Conservation (phyloP, 768 basidiomycete species). For the Boletus bicolor region DNA sequence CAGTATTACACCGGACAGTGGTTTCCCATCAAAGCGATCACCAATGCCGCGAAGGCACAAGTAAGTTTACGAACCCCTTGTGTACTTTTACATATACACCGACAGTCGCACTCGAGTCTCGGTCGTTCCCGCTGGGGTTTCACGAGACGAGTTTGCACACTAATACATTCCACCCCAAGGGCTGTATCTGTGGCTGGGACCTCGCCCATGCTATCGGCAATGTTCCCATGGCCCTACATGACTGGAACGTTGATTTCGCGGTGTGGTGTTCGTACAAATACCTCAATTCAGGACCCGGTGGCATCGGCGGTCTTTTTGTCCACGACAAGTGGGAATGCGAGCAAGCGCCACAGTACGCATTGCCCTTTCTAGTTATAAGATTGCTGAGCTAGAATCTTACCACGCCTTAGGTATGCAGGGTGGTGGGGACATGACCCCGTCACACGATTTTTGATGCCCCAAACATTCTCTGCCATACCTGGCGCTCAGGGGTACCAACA, state of each 20-base stretch:
- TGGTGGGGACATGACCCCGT: constrained; percentile 96
- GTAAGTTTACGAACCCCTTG: constrained; percentile 40
- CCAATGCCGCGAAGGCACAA: constrained; percentile 79
- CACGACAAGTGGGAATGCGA: constrained; percentile 76
- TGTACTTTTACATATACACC: constrained; percentile 28
- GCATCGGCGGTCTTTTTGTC: constrained; percentile 91
- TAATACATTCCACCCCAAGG: constrained; percentile 45
- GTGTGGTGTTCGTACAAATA: constrained; percentile 99
- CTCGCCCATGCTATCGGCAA: constrained; percentile 95
- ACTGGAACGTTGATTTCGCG: constrained; percentile 96
- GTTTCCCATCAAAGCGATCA: constrained; percentile 86
- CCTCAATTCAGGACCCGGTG: constrained; percentile 93
- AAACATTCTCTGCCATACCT: constrained; percentile 73
- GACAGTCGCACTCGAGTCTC: constrained; percentile 6
- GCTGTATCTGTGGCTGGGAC: constrained; percentile 94
- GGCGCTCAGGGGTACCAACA: constrained; percentile 97
- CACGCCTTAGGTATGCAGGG: constrained; percentile 67
- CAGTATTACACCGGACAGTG: constrained; percentile 98
- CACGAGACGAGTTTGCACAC: constrained; percentile 7
- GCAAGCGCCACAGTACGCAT: constrained; percentile 59
- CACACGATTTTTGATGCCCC: constrained; percentile 90
- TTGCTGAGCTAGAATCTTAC: constrained; percentile 10
- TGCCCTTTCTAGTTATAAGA: constrained; percentile 7
- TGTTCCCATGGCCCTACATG: constrained; percentile 82
- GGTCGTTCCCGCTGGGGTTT: constrained; percentile 9